These are phyloP conservation scores for Solanum etuberosum DNA, from an alignment of 257 asterid species.

Conservation along the genomic window DNA sequence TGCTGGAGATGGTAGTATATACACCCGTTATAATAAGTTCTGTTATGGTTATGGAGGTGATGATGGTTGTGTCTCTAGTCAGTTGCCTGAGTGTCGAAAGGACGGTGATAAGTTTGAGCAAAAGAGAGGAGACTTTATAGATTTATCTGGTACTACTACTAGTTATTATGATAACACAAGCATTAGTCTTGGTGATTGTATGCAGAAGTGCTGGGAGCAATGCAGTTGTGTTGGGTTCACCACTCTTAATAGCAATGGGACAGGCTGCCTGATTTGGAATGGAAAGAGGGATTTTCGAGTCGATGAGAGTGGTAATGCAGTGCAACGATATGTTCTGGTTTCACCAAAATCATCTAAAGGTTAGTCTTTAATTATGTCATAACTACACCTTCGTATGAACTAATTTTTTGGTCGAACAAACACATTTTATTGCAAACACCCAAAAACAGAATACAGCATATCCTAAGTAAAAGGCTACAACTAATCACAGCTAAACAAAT, in stretches of 20 bases:
- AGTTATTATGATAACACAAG: not conserved
- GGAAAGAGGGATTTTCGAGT: not conserved
- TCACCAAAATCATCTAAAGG: not conserved
- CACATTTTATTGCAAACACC: not conserved
- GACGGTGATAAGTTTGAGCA: not conserved
- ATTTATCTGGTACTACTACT: not conserved
- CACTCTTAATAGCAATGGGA: not conserved
- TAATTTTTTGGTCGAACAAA: not conserved
- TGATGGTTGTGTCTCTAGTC: slow-evolving; percentile 10
- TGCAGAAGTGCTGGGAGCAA: not conserved
- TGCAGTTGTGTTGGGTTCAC: not conserved
- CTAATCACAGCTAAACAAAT: not conserved
- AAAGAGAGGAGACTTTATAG: not conserved
- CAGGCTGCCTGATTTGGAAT: not conserved
- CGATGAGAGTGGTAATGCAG: not conserved
- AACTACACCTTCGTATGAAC: not conserved
- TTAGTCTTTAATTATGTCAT: not conserved
- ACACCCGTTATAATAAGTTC: not conserved
- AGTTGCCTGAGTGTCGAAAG: slow-evolving; percentile 7
- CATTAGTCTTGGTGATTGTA: not conserved
- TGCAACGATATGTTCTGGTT: not conserved
- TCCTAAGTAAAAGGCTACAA: not conserved
- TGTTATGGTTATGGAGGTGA: not conserved
- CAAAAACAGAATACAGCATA: not conserved
- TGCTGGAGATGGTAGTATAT: not conserved